Base-by-base conservation (phyloP, 1,284 basidiomycete genomes). In the Bjerkandera adusta region DNA sequence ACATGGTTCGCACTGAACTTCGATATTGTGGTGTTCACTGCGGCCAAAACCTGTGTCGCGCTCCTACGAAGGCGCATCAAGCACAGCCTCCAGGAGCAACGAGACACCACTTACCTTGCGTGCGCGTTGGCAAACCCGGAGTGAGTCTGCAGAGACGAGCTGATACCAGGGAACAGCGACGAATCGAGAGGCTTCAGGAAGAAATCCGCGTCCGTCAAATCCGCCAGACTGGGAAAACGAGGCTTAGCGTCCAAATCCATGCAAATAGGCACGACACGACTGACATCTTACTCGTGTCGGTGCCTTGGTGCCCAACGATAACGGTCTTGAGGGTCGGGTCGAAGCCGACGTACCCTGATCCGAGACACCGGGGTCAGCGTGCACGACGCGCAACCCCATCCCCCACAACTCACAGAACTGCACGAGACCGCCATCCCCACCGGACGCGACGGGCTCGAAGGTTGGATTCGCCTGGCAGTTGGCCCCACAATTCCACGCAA, bases 391-490 rank as follows among this genome's bases (percentile, higher is more conserved):
- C 41, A 36, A n/a, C 41, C 3, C 6, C 10, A 25, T 16, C 24
- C 6, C 7, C 13, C 30, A 43, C 20, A 3, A 57, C 71, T 60
- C 46, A 74, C 73, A 77, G 45, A 63, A 81, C 57, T 83, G 83
- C 1, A 71, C 63, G 10, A 39, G 39, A 5, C 54, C 48, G 1
- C 81, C 81, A 53, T 86, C 73, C 1, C 83, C 83, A 24, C 84
- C 85, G 1, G 81, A 71, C n/a, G 81, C 82, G 3, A 79, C 64
- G 1, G 81, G 76, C n/a, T 71, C 34, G 56, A 86, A 86, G 5
- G 58, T 64, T 1, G 77, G 56, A 55, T 81, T 83, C 5, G 72
- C 74, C 18, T 72, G 46, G 55, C 64, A 69, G 49, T 63, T 62
- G 24, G 62, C 57, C 25, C 68, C 68, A 49, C 70, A 71, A 12